Conservation (phyloP, 345 rosid genomes). For the Eucalyptus fibrosa region DNA sequence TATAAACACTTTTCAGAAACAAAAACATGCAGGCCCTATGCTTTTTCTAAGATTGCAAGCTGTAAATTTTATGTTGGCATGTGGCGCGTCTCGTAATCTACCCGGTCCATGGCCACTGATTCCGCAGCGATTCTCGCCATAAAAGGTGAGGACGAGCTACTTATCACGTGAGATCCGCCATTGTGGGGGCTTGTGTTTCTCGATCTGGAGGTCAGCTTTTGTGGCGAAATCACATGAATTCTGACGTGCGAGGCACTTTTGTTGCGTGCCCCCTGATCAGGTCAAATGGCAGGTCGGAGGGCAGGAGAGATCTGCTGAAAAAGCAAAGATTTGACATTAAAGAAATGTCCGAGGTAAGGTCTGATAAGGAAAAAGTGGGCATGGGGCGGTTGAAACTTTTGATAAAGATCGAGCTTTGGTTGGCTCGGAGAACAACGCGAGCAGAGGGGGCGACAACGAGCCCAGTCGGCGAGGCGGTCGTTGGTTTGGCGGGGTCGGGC, state of each 20-base stretch:
- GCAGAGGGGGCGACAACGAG: no score
- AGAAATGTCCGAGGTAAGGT: neutral
- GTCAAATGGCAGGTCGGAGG: neutral
- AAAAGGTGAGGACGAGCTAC: neutral
- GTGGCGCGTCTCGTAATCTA: neutral
- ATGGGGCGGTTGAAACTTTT: neutral
- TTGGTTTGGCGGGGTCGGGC: neutral
- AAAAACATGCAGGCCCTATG: no score
- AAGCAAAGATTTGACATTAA: neutral
- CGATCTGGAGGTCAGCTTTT: neutral
- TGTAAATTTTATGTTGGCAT: neutral
- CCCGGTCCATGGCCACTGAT: neutral
- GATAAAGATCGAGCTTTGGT: neutral
- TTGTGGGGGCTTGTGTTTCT: neutral
- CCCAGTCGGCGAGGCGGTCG: no score
- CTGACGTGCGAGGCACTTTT: neutral
- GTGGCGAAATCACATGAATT: neutral
- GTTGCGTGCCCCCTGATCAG: neutral
- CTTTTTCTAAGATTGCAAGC: neutral
- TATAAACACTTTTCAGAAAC: no score
- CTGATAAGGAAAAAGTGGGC: neutral
- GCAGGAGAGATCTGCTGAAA: neutral
- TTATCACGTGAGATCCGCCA: neutral
- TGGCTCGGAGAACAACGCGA: neutral
- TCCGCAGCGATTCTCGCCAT: neutral